A percentile compares a stretch with the other conserved stretches of the same genome.
These are phyloP conservation scores for Phalaenopsis hybrid DNA, from an alignment of 116 monocot genomes.

Conservation along the genomic window DNA sequence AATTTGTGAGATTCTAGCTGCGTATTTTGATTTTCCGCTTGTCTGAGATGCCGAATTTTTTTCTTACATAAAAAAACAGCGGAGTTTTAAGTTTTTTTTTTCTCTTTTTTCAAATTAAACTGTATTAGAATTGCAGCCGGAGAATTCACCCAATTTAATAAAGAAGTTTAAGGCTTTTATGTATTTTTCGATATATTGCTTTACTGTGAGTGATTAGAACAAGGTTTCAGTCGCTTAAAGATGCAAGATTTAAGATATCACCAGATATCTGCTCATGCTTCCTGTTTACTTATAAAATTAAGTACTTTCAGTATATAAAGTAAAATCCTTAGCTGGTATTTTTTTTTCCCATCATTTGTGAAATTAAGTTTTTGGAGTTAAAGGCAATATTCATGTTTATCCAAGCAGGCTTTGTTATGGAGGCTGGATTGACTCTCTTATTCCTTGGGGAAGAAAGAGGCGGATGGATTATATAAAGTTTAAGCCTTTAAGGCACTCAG, in stretches of 20 bases:
- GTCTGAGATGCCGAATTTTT: no score
- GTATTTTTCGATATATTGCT: background rate
- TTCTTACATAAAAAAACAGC: no score
- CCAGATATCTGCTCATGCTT: background rate
- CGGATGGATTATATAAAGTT: background rate
- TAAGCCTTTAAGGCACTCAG: background rate
- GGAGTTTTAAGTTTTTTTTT: background rate
- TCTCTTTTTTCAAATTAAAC: background rate
- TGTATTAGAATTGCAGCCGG: background rate
- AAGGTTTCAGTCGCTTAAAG: background rate
- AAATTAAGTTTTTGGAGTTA: background rate
- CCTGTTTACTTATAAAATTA: background rate
- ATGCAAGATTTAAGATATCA: background rate
- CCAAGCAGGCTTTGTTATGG: background rate
- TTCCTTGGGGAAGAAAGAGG: background rate
- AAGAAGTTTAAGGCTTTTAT: background rate
- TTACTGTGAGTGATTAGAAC: background rate
- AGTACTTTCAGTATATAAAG: background rate
- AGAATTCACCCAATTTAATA: background rate
- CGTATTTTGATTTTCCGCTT: background rate
- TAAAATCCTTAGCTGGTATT: background rate
- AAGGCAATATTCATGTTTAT: background rate
- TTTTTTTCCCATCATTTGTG: background rate
- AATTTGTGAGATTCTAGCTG: background rate
- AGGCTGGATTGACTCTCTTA: background rate